phyloP scores from a whole-genome alignment of 441 rosid genomes.

The Pelargonium cotyledonis region DNA sequence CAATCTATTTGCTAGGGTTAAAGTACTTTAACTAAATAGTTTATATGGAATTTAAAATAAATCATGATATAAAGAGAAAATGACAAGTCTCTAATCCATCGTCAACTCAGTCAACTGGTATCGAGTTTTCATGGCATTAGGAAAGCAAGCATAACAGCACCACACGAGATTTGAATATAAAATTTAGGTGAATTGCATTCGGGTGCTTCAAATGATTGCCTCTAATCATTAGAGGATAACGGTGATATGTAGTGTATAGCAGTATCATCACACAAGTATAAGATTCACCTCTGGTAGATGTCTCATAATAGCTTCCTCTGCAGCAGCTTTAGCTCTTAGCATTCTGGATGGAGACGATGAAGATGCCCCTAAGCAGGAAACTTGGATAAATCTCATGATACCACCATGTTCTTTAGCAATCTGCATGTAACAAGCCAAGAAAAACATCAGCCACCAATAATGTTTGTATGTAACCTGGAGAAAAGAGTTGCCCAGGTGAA shows the following conservation, averaged over 20 bases:
- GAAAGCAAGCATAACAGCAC: not conserved
- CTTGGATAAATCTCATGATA: conserved; percentile 88
- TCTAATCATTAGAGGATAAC: not conserved
- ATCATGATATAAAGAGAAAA: not conserved
- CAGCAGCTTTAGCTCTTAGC: conserved; percentile 85
- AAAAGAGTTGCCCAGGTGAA: no score
- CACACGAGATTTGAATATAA: no score
- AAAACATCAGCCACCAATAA: not conserved
- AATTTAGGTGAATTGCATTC: no score
- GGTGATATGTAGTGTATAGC: conserved; percentile 5
- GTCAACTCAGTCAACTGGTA: not conserved
- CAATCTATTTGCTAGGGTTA: not conserved
- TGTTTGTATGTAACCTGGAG: no score
- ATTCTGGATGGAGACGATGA: conserved; percentile 71
- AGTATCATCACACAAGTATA: not conserved
- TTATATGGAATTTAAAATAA: not conserved
- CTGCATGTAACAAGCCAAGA: conserved; percentile 33
- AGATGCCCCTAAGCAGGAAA: conserved; percentile 92
- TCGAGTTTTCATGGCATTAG: not conserved
- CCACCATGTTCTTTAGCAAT: conserved; percentile 98
- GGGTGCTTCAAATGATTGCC: not conserved
- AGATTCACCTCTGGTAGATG: conserved; percentile 74
- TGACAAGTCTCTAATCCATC: not conserved
- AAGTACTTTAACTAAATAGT: not conserved
- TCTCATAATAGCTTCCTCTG: conserved; percentile 75